A percentile compares a stretch with the other conserved stretches of the same genome.
These are phyloP conservation scores for Candida arabinofermentans DNA, from an alignment of 805 yeast genomes.

Conservation along the genomic window DNA sequence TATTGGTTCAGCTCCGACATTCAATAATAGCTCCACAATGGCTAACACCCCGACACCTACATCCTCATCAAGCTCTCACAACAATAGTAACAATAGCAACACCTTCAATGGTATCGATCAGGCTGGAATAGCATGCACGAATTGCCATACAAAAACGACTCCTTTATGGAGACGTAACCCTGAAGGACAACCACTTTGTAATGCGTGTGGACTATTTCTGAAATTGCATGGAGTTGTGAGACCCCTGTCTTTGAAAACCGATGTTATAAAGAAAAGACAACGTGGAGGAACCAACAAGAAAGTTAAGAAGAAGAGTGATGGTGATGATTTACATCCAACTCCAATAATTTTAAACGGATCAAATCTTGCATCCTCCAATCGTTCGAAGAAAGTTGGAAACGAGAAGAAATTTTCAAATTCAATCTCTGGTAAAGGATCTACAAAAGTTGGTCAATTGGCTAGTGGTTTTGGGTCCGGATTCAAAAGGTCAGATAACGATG, in stretches of 20 bases:
- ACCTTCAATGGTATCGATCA: slow-evolving; percentile 12
- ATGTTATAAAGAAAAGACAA: slow-evolving; percentile 88
- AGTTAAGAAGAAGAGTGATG: slow-evolving; percentile 33
- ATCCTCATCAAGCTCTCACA: slow-evolving; percentile 9
- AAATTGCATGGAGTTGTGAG: slow-evolving; percentile 94
- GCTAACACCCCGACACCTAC: slow-evolving; percentile 9
- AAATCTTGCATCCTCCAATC: not conserved
- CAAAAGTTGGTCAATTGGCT: slow-evolving; percentile 3
- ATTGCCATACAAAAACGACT: slow-evolving; percentile 88
- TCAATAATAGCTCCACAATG: not conserved
- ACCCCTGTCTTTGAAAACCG: slow-evolving; percentile 75
- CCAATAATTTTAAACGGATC: slow-evolving; percentile 27
- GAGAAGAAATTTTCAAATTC: too few species aligned
- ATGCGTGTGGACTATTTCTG: slow-evolving; percentile 92
- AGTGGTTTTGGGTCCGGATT: not conserved
- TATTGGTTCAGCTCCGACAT: slow-evolving; percentile 9
- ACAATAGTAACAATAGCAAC: slow-evolving; percentile 3
- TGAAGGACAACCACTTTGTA: slow-evolving; percentile 88
- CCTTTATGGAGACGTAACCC: slow-evolving; percentile 95
- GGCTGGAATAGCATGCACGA: slow-evolving; percentile 52
- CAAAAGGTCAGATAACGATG: slow-evolving; percentile 5
- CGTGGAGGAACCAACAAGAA: slow-evolving; percentile 39
- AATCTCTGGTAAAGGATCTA: too few species aligned
- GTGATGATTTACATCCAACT: slow-evolving; percentile 48
- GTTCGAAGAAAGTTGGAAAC: not conserved